Base-by-base conservation (phyloP, 2,329 filamentous ascomycete species). In the Penicillium sp. region DNA sequence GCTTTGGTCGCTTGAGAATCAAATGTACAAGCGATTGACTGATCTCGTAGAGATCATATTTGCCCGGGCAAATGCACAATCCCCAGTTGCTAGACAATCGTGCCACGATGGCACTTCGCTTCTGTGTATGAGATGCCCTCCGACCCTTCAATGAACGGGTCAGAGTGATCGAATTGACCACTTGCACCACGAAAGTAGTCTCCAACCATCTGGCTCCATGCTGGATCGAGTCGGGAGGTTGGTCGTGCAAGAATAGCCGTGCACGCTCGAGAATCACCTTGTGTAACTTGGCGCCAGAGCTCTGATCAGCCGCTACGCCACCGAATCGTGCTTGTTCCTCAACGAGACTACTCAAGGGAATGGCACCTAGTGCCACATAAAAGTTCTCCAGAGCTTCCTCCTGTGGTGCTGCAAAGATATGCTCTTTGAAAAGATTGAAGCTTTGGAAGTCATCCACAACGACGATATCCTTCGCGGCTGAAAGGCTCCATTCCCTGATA, bases 181-280 rank as follows among this genome's bases (percentile, higher is more conserved):
- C 86, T 66, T 91, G 85, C 2, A 99, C 91, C 0, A 81, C 83
- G 15, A 99, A 80, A 67, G 96, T 91, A 73, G 92, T 91, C 70
- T 96, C 92, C 12, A 99, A 82, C 95, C 95, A 99, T 69, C 90
- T 91, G 7, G 88, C 85, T 74, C 98, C 93, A 71, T 95, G 92
- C 68, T 90, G 90, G 72, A 99, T 88, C n/a, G 85, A 83, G 62
- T 96, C 91, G 4, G 86, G 83, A 38, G 88, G 86, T 73, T 94
- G 90, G 71, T 91, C 93, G 72, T 97, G 90, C 30, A 99, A 82
- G 76, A 98, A 99, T 28, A 99, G 85, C 66, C 94, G 91, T 58
- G 91, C 90, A 58, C 95, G 88, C 76, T 99, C 96, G 4, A 96
- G 82, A 19, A 98, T 91, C 65, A 94, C 88, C 69, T 90, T 93